These are phyloP conservation scores for Triadica sebifera DNA, from an alignment of 345 rosid genomes.

Conservation along the genomic window DNA sequence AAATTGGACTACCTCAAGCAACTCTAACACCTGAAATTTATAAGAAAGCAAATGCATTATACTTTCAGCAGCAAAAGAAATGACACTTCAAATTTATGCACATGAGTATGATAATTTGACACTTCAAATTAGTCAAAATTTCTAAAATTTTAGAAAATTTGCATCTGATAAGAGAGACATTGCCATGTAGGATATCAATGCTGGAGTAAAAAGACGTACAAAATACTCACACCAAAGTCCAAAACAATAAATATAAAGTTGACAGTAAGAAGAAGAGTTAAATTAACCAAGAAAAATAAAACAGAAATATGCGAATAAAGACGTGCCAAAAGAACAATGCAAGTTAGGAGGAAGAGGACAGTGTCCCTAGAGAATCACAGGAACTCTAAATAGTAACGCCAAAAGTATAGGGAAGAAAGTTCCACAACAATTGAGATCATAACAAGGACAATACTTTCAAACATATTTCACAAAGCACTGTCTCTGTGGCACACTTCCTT, in stretches of 20 bases:
- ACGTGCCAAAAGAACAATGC: neutral
- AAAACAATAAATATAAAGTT: neutral
- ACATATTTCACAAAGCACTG: neutral
- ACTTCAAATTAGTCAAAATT: neutral
- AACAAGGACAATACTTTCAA: neutral
- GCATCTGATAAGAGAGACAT: no score
- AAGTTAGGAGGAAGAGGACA: neutral
- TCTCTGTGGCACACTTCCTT: neutral
- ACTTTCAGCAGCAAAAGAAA: neutral
- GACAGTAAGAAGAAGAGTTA: neutral
- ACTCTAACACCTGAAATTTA: slow-evolving; percentile 63
- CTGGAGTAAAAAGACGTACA: neutral
- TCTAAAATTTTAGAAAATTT: neutral
- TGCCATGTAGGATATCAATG: neutral
- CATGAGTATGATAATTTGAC: no score
- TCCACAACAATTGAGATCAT: neutral
- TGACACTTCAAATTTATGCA: neutral
- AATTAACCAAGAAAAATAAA: neutral
- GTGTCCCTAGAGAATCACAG: no score
- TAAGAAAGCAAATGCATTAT: slow-evolving; percentile 14
- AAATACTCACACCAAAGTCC: neutral
- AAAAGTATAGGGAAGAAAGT: neutral
- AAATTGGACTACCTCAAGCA: slow-evolving; percentile 86
- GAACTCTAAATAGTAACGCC: neutral
- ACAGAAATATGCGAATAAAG: neutral